Evolutionary conservation across 805 yeast species (phyloP).

Genomic region (Yarrowia yakushimensis): DNA sequence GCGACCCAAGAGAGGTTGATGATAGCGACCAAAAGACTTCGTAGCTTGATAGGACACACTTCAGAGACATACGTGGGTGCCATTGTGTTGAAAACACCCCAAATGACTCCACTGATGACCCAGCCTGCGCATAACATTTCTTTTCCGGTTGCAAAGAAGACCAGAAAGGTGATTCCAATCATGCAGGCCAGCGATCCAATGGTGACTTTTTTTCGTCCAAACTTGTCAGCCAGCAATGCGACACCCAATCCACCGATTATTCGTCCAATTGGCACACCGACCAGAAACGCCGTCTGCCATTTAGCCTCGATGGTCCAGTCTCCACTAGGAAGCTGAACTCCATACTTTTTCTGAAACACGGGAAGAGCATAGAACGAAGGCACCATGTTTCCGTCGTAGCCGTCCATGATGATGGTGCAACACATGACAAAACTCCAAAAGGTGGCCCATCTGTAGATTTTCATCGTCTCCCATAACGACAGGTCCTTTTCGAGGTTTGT

Average conservation of each 20-base stretch:
- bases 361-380: conserved; percentile 46
- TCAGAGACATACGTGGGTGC: conserved; percentile 57
- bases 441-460: conserved; percentile 44
- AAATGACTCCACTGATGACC: conserved; percentile 43
- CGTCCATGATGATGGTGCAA: conserved; percentile 48
- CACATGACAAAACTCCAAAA: conserved; percentile 47
- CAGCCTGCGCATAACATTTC: conserved; percentile 43
- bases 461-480: background rate
- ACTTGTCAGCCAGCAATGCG: conserved; percentile 45
- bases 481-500: background rate
- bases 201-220: conserved; percentile 46
- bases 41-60: conserved; percentile 50
- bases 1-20: conserved; percentile 53
- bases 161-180: conserved; percentile 27
- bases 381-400: conserved; percentile 46
- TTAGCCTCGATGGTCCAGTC: conserved; percentile 27
- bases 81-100: conserved; percentile 56
- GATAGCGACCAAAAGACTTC: conserved; percentile 49
- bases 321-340: conserved; percentile 30
- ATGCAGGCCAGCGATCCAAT: conserved; percentile 31
- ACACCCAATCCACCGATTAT: conserved; percentile 47
- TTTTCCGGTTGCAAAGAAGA: conserved; percentile 45
- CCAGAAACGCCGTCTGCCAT: conserved; percentile 35
- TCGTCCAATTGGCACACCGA: conserved; percentile 42
- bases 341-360: conserved; percentile 44